Evolutionary conservation across 2,329 filamentous ascomycete species (phyloP), one percentile per base, ranked within the genome.

Genomic region (Colletotrichum destructivum): DNA sequence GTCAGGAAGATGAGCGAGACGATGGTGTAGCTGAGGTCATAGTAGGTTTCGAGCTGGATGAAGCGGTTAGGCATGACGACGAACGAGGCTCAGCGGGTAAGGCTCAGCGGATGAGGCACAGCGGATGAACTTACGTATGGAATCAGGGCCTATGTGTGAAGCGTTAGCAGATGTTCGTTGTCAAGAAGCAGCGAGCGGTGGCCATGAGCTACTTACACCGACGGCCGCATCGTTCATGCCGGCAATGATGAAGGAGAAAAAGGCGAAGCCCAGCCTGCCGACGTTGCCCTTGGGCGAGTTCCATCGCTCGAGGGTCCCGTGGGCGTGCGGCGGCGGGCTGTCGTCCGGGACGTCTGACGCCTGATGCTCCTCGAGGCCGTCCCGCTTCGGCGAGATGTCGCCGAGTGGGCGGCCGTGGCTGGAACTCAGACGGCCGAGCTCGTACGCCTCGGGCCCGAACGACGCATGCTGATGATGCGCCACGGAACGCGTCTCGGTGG

Each of bases 1-100:
- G 89, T 89, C 2, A 93, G 81, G 78, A 92, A 92, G 57, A 92
- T 84, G 5, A 92, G 83, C 0, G 90, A 91, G 0, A 92, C 86
- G 55, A 91, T 78, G 0, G 89, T 86, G 77, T 92, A 92, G 38
- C 81, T 86, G 12, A 92, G 82, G 31, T 84, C 72, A 77, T 92
- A 92, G 80, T 91, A 91, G 18, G 80, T 79, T 83, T 92, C 89
- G 7, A 92, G 83, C 88, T 90, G 18, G 21, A 18, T 75, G 12
- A 67, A 9, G 31, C 8, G 31, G 31, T 35, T 9, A 35, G 31
- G 31, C 31, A 31, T 31, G 31, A 31, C 31, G 11, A 6, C 42
- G 0, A 7, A 6, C 35, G 12, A 13, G 13, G 11, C 2, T 16
- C 2, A 2, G 23, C 23, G 23, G 3, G 3, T 3, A 26, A 26